Percentiles rank a stretch among this genome's conserved stretches.
phyloP scores from a whole-genome alignment of 2,329 filamentous ascomycete genomes.

The Trichoderma sp. region DNA sequence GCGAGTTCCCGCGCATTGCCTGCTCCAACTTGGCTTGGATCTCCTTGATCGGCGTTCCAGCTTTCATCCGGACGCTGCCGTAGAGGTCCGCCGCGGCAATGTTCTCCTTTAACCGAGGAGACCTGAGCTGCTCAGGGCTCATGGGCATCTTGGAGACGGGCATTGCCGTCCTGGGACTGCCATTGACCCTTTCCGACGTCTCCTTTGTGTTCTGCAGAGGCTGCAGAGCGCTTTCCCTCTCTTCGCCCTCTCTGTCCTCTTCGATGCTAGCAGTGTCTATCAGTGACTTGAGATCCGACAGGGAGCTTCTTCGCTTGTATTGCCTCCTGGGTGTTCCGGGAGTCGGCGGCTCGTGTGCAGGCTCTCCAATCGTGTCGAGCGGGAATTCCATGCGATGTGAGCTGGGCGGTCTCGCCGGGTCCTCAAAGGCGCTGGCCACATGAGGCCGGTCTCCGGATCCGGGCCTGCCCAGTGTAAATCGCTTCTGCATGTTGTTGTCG shows the following conservation, averaged over 20 bases:
- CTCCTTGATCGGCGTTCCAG: constrained; percentile 27
- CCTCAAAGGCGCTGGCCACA: constrained; percentile 64
- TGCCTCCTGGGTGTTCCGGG: constrained; percentile 57
- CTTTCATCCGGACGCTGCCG: constrained; percentile 27
- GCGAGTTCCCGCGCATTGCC: constrained; percentile 31
- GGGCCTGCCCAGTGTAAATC: constrained; percentile 48
- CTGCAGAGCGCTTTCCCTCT: constrained; percentile 40
- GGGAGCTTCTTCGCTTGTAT: constrained; percentile 81
- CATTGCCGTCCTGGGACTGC: constrained; percentile 48
- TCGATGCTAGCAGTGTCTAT: constrained; percentile 63
- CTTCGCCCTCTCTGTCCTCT: constrained; percentile 36
- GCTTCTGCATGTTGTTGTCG: constrained; percentile 57
- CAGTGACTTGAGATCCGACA: constrained; percentile 78
- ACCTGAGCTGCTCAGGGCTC: constrained; percentile 48
- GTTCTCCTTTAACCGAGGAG: constrained; percentile 53
- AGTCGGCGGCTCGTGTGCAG: constrained; percentile 47
- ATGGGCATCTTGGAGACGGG: constrained; percentile 56
- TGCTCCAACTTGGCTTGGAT: constrained; percentile 27
- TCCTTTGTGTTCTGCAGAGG: constrained; percentile 57
- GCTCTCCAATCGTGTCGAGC: constrained; percentile 63
- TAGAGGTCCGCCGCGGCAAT: constrained; percentile 33
- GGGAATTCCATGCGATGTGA: constrained; percentile 59
- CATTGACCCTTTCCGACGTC: constrained; percentile 61
- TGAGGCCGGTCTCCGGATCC: constrained; percentile 63
- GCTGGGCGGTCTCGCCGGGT: constrained; percentile 58